phyloP scores from a whole-genome alignment of 2,329 filamentous ascomycete genomes.

The Trichoderma polysporum region DNA sequence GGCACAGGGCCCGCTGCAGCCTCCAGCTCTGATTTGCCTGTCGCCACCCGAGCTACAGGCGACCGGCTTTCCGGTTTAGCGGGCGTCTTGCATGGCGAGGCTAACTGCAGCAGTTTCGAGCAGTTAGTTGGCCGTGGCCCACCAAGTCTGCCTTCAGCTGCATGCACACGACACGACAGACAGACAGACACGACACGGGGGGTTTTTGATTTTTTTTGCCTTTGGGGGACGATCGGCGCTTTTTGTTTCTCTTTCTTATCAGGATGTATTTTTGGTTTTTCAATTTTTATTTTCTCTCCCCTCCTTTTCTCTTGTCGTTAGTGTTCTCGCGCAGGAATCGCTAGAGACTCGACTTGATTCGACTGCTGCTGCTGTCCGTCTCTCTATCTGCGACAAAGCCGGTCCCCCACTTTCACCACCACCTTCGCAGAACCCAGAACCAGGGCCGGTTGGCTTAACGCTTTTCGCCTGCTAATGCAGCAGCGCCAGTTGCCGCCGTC shows the following conservation, averaged over 20 bases:
- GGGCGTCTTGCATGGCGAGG: constrained; percentile 14
- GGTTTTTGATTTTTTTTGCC: neutral
- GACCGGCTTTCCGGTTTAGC: constrained; percentile 3
- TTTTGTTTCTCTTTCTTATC: neutral
- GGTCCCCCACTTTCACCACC: constrained; percentile 15
- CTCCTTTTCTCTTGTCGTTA: neutral
- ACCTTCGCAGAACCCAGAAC: neutral
- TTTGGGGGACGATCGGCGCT: neutral
- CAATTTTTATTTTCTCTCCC: neutral
- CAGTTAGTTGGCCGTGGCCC: neutral
- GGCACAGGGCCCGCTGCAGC: neutral
- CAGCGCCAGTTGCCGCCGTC: constrained; percentile 5
- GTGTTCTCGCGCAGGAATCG: constrained; percentile 12
- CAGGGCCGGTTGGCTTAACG: constrained; percentile 5
- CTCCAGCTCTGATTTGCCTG: constrained; percentile 15
- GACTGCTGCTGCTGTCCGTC: neutral
- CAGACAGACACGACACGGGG: neutral
- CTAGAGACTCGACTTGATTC: neutral
- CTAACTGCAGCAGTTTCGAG: constrained; percentile 16
- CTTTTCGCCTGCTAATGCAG: constrained; percentile 12
- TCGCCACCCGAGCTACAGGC: constrained; percentile 22
- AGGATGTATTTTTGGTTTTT: neutral
- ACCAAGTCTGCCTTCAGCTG: constrained; percentile 19
- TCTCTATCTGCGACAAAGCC: neutral
- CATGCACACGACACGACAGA: neutral